Conservation (phyloP, 345 rosid species). For the Gossypium anomalum region DNA sequence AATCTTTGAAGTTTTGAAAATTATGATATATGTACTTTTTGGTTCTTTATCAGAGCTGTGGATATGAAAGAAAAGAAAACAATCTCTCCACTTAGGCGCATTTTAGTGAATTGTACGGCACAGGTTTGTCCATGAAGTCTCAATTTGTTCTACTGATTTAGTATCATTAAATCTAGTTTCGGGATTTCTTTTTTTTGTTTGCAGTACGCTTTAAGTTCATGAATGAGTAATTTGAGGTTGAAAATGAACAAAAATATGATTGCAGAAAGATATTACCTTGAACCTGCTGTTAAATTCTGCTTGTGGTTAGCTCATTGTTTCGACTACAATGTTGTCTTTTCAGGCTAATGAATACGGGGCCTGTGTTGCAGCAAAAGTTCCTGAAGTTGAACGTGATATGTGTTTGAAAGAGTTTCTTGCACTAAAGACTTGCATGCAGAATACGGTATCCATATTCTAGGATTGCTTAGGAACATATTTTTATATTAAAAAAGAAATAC, state of each 20-base stretch:
- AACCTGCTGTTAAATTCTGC: background rate
- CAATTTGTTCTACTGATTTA: background rate
- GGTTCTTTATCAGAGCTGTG: slow-evolving; percentile 27
- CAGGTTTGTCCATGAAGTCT: slow-evolving; percentile 46
- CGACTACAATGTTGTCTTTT: slow-evolving; percentile 12
- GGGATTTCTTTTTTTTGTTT: background rate
- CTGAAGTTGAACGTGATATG: slow-evolving; percentile 73
- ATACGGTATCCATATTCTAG: slow-evolving; percentile 50
- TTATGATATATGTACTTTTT: background rate
- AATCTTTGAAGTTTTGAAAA: background rate
- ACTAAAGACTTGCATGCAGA: slow-evolving; percentile 83
- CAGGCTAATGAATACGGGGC: slow-evolving; percentile 90
- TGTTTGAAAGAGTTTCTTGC: slow-evolving; percentile 90
- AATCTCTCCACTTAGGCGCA: slow-evolving; percentile 55
- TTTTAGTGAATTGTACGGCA: slow-evolving; percentile 70
- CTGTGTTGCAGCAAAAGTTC: slow-evolving; percentile 84
- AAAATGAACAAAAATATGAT: background rate
- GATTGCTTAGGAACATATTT: slow-evolving; percentile 17
- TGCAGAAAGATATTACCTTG: background rate
- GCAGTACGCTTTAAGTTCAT: background rate
- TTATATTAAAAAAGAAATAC: slow-evolving; percentile 7
- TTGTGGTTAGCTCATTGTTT: slow-evolving; percentile 15
- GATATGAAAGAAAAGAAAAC: slow-evolving; percentile 79
- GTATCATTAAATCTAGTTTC: background rate
- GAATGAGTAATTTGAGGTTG: background rate